phyloP scores from a whole-genome alignment of 371 early-diverging fungal species.

The Actinomucor elegans region DNA sequence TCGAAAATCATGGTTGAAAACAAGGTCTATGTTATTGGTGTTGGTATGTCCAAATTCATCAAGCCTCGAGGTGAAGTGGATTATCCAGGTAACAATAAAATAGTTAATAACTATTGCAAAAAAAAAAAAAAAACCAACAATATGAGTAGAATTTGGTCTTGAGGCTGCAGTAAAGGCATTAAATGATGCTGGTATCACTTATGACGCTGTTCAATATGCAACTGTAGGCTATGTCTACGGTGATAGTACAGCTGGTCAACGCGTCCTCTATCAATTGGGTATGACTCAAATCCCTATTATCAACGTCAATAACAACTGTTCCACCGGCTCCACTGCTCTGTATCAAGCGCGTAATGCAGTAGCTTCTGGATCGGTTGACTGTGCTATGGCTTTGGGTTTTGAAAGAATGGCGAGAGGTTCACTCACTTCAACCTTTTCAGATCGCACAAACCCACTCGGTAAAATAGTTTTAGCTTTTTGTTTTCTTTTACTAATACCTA shows the following conservation, averaged over 20 bases:
- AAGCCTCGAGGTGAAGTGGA: conserved; percentile 61
- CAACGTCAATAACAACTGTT: conserved; percentile 85
- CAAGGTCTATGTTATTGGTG: conserved; percentile 57
- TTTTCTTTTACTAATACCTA: neutral
- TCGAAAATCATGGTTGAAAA: conserved; percentile 17
- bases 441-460: conserved; percentile 70
- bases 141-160: conserved; percentile 59
- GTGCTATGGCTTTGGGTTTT: conserved; percentile 78
- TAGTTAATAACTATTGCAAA: too few relatives aligned
- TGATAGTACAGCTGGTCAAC: conserved; percentile 76
- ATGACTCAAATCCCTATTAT: conserved; percentile 64
- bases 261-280: conserved; percentile 69
- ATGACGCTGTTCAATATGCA: conserved; percentile 67
- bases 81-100: conserved; percentile 50
- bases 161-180: conserved; percentile 78
- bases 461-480: conserved; percentile 5
- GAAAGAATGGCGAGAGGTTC: conserved; percentile 74
- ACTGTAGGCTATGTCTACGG: conserved; percentile 65
- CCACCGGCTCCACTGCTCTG: conserved; percentile 79
- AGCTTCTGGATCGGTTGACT: conserved; percentile 66
- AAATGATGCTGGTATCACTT: conserved; percentile 66
- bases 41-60: conserved; percentile 71
- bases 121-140: neutral
- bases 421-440: conserved; percentile 53
- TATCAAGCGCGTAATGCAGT: conserved; percentile 69